Evolutionary conservation across 345 rosid species (phyloP), one percentile per base, ranked within the genome.

Genomic region (Dovyalis caffra): DNA sequence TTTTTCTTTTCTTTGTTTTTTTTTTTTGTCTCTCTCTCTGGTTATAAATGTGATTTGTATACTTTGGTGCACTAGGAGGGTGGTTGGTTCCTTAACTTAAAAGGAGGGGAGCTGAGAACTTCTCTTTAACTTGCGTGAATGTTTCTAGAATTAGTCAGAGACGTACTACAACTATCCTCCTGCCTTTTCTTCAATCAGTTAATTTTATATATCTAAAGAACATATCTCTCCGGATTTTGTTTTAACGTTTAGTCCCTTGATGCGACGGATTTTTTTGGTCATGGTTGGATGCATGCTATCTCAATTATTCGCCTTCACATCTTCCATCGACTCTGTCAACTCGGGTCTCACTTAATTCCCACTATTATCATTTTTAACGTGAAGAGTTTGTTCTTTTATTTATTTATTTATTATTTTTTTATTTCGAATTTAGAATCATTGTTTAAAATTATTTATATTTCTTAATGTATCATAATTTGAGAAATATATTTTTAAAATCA

Each of bases 211-310:
- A 21, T 47, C 20, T 37, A 32, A 9, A 75, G 16, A 69, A 26
- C 40, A 75, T 66, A 26, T 69, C 3, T 45, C 12, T 72, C 60
- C 1, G 38, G 74, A 70, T 69, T 67, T 7, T 26, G 62, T 43
- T 57, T 47, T n/a, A 26, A 32, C 69, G 28, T 77, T 25, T 64
- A 28, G 18, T 43, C 34, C 23, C 56, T 66, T 38, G 79, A 74
- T 77, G 77, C 69, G 83, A 80, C 66, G 26, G 74, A 8, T 31
- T 80, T 77, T 68, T 28, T n/a, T n/a, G n/a, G 76, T 49, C 51
- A 32, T n/a, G 61, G 74, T 79, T 49, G 6, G 45, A 65, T 65
- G 2, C 49, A 49, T 77, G 16, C 68, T 75, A 71, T 64, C 77
- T 29, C 66, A 9, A 47, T 32, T 63, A 64, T 57, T 66, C 49